Base-by-base conservation (phyloP, 176 grass and related monocot genomes). In the Triticum monococcum region DNA sequence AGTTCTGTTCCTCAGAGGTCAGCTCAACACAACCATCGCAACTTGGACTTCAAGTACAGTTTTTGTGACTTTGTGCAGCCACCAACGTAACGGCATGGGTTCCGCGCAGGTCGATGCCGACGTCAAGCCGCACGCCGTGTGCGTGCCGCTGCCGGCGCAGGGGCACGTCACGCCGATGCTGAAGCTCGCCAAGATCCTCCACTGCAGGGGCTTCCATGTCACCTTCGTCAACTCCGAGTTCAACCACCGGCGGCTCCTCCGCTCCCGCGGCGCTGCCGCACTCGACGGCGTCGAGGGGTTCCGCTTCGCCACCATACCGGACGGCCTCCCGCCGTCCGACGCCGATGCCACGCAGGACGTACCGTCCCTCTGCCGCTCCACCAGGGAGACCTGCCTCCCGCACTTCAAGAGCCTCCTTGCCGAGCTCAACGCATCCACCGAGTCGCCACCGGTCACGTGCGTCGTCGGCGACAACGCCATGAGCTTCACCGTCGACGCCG, bases 221-320 rank as follows among this genome's bases (percentile, higher is more conserved):
- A 95, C 93, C 68, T 95, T 95, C 64, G 85, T 95, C 88, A 92
- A 92, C 81, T 66, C 88, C 40, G 81, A 95, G 84, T 95, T 76
- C 88, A 95, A 92, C 86, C 90, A 95, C 66, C 78, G 72, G 0
- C 82, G 87, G 4, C 79, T 90, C 25, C 59, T 95, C 63, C 83
- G 64, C 18, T 76, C 93, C 13, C 84, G 86, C 30, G 93, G 87
- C 18, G 72, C 64, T 18, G 22, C 1, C 13, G 59, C 64, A 1
- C 71, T 91, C 0, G 68, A 68, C 57, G 85, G 75, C 52, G 32
- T 87, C n/a, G 75, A 71, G 11, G 72, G 75, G 4, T 92, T 94
- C 81, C 66, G 66, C 20, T 92, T 94, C 80, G 65, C 78, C 32
- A 31, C 89, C 75, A 91, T 94, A 61, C 84, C 89, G 31, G 89